Base-by-base conservation (phyloP, 495 filamentous ascomycete genomes). In the Penicillium angulare region DNA sequence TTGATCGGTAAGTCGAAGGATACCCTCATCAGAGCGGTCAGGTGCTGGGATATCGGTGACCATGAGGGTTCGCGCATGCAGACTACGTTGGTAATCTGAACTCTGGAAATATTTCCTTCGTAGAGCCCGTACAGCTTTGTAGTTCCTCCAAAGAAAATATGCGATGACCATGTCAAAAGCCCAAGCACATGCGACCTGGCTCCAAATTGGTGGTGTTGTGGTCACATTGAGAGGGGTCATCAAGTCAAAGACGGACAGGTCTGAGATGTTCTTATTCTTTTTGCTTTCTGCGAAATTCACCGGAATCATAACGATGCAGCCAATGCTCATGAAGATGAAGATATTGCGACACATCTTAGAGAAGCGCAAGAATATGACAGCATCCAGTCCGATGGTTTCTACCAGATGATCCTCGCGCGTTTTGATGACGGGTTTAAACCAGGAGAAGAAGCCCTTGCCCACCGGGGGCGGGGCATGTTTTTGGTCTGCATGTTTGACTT, bases 381-480 rank as follows among this genome's bases (percentile, higher is more conserved):
- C 93, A 73, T 98, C 93, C 72, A 98, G 75, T 16, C 93, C 93
- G 24, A 95, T 78, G 53, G 86, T 82, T 5, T 85, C 79, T 22
- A 96, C 77, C 49, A 97, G 62, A 15, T 89, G 78, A 49, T 80
- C 59, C 68, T 98, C 93, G 33, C 84, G 84, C 20, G 86, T 89
- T 35, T 72, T 77, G 64, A 89, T 74, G 42, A 98, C 74, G 0
- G 95, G 92, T 34, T 71, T 71, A 23, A 92, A 59, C 93, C 93
- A 98, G 33, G 89, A 83, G 59, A 96, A 88, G 27, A 92, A 64
- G 15, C 91, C 89, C 60, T 86, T 95, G 31, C 87, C 89, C 53
- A 97, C 79, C 16, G 83, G 82, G n/a, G 93, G 93, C n/a, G 93
- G 93, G 18, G 88, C 78, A 75, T 96, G 91, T 73, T 89, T 92